Evolutionary conservation across 2,329 filamentous ascomycete species (phyloP).

Genomic region (Pyrenophora graminea): DNA sequence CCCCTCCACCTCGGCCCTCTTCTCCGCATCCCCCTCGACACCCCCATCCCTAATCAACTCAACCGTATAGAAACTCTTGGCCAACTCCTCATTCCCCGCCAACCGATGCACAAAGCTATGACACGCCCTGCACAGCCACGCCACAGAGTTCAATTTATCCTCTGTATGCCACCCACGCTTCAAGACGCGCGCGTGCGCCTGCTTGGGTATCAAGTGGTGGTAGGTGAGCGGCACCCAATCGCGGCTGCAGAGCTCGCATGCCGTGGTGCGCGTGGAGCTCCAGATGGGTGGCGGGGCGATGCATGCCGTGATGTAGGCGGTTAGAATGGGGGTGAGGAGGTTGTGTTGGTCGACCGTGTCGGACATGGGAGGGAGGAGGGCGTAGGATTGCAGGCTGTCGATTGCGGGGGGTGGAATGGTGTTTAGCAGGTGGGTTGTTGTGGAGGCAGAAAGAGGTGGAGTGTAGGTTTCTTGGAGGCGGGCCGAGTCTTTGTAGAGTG

Average conservation of each 20-base stretch:
- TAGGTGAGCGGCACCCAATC: constrained; percentile 78
- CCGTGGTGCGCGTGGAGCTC: constrained; percentile 56
- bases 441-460: constrained; percentile 58
- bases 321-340: constrained; percentile 68
- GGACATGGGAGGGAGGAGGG: constrained; percentile 57
- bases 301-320: constrained; percentile 62
- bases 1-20: constrained; percentile 70
- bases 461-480: constrained; percentile 61
- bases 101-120: constrained; percentile 81
- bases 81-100: constrained; percentile 76
- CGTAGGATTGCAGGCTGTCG: constrained; percentile 72
- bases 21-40: constrained; percentile 66
- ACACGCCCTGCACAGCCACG: constrained; percentile 84
- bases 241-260: constrained; percentile 76
- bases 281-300: constrained; percentile 68
- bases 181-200: constrained; percentile 74
- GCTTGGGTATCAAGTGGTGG: constrained; percentile 82
- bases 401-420: constrained; percentile 63
- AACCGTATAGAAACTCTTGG: constrained; percentile 72
- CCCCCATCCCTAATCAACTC: constrained; percentile 71
- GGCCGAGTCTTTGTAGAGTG: constrained; percentile 56
- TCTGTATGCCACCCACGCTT: constrained; percentile 79
- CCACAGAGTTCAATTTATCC: constrained; percentile 76
- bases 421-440: constrained; percentile 55
- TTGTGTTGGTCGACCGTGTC: constrained; percentile 47